Conservation (phyloP, 345 rosid genomes). For the Euphorbia peplus region DNA sequence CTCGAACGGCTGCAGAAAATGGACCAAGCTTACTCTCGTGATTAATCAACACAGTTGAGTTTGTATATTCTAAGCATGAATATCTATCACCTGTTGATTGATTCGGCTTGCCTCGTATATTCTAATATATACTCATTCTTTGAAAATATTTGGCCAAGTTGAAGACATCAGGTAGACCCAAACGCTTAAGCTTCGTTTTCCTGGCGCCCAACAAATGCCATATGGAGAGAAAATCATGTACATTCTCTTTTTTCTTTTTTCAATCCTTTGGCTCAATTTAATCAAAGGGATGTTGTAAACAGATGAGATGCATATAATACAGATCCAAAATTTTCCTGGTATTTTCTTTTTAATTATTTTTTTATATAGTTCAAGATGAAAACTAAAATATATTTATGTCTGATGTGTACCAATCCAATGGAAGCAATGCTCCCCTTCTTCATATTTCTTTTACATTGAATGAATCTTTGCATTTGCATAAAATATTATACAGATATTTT, state of each 20-base stretch:
- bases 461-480: too few species aligned
- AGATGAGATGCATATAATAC: slow-evolving; percentile 8
- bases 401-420: not conserved
- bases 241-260: slow-evolving; percentile 1
- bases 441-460: too few species aligned
- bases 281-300: slow-evolving; percentile 15
- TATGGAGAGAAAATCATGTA: slow-evolving; percentile 17
- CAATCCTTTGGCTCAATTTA: slow-evolving; percentile 17
- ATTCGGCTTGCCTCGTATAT: not conserved
- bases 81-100: not conserved
- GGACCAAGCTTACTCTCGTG: slow-evolving; percentile 71
- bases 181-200: slow-evolving; percentile 3
- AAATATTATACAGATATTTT: too few species aligned
- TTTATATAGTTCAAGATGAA: not conserved
- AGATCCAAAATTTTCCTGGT: not conserved
- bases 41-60: slow-evolving; percentile 15
- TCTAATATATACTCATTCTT: not conserved
- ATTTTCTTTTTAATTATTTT: not conserved
- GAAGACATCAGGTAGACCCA: slow-evolving; percentile 10
- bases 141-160: slow-evolving; percentile 1
- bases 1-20: slow-evolving; percentile 77
- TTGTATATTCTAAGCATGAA: not conserved
- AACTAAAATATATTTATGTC: not conserved
- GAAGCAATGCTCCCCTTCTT: too few species aligned
- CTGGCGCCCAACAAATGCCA: not conserved